Evolutionary conservation across 73 alveolate species (phyloP).

Genomic region (Durusdinium trenchii): DNA sequence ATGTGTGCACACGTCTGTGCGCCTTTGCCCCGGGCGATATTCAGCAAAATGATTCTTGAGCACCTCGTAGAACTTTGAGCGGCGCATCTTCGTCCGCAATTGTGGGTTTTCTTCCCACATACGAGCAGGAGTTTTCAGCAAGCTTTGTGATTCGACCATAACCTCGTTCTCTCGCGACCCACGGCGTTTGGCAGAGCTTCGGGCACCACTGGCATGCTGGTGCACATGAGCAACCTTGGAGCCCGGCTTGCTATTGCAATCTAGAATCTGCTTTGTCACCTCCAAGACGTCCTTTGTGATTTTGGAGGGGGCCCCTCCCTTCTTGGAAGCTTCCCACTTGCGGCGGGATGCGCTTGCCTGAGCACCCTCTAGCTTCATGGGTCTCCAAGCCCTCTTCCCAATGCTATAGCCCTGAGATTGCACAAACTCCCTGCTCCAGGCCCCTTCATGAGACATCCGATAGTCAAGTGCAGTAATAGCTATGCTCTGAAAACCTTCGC

Average conservation of each 20-base stretch:
- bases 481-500: not conserved
- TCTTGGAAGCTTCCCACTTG: not conserved
- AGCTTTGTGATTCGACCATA: not conserved
- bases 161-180: not conserved
- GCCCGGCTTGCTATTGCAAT: not conserved
- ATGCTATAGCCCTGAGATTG: not conserved
- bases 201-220: not conserved
- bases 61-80: not conserved
- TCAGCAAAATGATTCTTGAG: constrained; percentile 3
- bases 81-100: not conserved
- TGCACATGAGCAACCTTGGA: constrained; percentile 14
- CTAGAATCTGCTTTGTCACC: not conserved
- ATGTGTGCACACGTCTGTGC: not conserved
- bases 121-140: constrained; percentile 2
- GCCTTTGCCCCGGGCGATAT: not conserved
- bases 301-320: not conserved
- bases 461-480: not conserved
- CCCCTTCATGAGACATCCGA: not conserved
- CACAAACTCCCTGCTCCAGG: not conserved
- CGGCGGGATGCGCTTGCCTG: not conserved
- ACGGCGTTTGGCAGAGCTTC: not conserved
- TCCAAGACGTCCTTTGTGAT: not conserved
- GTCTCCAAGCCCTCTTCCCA: constrained; percentile 5
- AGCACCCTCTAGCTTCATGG: too few relatives aligned
- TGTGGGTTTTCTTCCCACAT: constrained; percentile 4